Evolutionary conservation across 768 basidiomycete species (phyloP).

Genomic region (Russula emetica): DNA sequence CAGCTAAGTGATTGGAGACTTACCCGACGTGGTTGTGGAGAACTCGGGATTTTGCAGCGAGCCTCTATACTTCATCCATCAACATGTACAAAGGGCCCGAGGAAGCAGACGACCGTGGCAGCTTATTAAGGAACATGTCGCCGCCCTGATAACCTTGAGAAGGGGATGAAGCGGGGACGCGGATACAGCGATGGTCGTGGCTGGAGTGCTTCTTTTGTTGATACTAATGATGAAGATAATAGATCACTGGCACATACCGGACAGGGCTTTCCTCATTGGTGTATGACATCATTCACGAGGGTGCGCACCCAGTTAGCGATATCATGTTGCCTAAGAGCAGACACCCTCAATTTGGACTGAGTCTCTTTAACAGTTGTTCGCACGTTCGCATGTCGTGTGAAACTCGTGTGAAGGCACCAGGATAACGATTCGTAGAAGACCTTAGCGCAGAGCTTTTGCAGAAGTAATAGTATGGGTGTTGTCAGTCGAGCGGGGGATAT

Average conservation of each 20-base stretch:
- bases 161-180: no score
- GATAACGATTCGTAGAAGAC: background rate
- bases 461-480: background rate
- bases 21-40: background rate
- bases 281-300: background rate
- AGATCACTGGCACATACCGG: background rate
- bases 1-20: background rate
- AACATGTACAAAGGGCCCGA: background rate
- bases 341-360: background rate
- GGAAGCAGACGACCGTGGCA: no score
- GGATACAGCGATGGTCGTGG: background rate
- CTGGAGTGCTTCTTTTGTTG: background rate
- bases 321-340: background rate
- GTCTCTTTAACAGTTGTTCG: background rate
- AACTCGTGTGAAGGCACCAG: background rate
- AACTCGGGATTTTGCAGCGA: background rate
- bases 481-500: background rate
- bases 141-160: background rate
- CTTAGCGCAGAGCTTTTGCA: background rate
- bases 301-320: background rate
- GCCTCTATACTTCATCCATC: background rate
- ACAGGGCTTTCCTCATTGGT: background rate
- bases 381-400: background rate
- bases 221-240: background rate
- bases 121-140: background rate